These are phyloP conservation scores for Camptophora hylomeconis DNA, from an alignment of 2,329 filamentous ascomycete genomes.

Conservation along the genomic window DNA sequence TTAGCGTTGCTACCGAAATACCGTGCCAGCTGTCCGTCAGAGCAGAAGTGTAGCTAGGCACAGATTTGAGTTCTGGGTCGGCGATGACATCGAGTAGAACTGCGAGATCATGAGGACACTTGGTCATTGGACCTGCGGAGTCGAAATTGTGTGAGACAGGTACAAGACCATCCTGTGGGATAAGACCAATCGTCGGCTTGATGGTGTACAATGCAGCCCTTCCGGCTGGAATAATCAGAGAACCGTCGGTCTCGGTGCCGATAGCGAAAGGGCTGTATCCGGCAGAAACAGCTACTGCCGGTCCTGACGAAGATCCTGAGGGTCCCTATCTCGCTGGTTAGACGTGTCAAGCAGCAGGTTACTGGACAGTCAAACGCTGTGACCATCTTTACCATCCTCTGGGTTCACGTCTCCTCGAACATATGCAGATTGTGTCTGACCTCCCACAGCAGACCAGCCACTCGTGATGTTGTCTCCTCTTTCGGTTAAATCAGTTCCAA, in stretches of 20 bases:
- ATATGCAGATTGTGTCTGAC: too few species aligned
- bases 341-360: too few species aligned
- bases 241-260: constrained; percentile 25
- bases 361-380: too few species aligned
- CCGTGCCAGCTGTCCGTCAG: too few species aligned
- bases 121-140: constrained; percentile 17
- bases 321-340: too few species aligned
- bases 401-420: too few species aligned
- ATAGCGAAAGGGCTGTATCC: constrained; percentile 22
- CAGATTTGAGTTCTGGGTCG: too few species aligned
- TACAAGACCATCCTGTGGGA: constrained; percentile 20
- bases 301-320: constrained; percentile 18
- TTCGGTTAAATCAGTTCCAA: too few species aligned
- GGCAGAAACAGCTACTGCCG: constrained; percentile 22
- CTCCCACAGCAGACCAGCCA: too few species aligned
- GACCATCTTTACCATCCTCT: too few species aligned
- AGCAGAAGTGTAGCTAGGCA: background rate
- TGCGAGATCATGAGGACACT: constrained; percentile 16
- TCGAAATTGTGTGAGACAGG: constrained; percentile 19
- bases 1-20: constrained; percentile 2
- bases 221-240: constrained; percentile 20
- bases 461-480: too few species aligned
- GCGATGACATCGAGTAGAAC: constrained; percentile 11
- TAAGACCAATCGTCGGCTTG: constrained; percentile 23
- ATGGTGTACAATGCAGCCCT: constrained; percentile 11